Conservation (phyloP, 2,329 filamentous ascomycete genomes). For the Ophiosphaerella korrae region DNA sequence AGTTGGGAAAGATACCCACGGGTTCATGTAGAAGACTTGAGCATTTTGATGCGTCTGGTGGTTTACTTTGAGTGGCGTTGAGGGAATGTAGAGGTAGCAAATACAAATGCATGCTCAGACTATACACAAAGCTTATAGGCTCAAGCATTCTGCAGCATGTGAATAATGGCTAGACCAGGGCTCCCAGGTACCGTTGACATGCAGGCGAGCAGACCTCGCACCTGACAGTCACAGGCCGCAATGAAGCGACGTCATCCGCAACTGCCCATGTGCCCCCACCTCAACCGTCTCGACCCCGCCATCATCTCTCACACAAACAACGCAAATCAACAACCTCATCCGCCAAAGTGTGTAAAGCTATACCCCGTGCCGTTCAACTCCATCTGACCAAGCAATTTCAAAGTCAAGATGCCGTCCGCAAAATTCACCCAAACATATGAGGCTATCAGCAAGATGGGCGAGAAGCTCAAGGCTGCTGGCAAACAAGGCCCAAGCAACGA, state of each 20-base stretch:
- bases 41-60: conserved; percentile 4
- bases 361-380: no score
- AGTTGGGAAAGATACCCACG: not conserved
- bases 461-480: conserved; percentile 34
- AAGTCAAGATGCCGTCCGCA: conserved; percentile 32
- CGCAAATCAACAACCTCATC: not conserved
- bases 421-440: conserved; percentile 40
- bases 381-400: not conserved
- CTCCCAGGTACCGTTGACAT: not conserved
- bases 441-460: conserved; percentile 38
- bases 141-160: not conserved
- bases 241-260: conserved; percentile 5
- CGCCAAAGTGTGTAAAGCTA: not conserved
- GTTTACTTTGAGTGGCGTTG: not conserved
- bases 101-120: not conserved
- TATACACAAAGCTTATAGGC: not conserved
- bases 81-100: not conserved
- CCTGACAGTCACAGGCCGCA: no score
- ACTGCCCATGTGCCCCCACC: conserved; percentile 15
- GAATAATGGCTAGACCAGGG: not conserved
- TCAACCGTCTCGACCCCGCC: conserved; percentile 17
- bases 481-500: conserved; percentile 38
- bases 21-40: not conserved
- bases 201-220: not conserved
- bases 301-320: conserved; percentile 6